A percentile compares a stretch with the other conserved stretches of the same genome.
phyloP scores from a whole-genome alignment of 768 basidiomycete genomes.

The Boletus sp. region DNA sequence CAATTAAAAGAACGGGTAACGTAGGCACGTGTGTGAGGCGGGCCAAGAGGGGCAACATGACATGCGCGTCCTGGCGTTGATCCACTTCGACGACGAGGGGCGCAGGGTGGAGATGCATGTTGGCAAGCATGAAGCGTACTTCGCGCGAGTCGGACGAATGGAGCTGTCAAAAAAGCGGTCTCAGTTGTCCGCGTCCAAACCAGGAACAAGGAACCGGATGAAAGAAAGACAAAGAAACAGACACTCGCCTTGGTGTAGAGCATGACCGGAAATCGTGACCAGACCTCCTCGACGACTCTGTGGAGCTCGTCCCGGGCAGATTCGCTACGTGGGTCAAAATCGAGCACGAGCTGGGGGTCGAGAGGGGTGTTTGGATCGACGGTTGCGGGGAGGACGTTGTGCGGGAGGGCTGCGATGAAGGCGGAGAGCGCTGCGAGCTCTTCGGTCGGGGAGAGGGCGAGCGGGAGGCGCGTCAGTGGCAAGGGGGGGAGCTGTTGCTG shows the following conservation, averaged over 20 bases:
- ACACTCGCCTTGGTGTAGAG: slow-evolving; percentile 65
- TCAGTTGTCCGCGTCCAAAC: slow-evolving; percentile 5
- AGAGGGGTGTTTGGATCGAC: slow-evolving; percentile 65
- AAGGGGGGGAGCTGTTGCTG: slow-evolving; percentile 7
- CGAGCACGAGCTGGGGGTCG: slow-evolving; percentile 79
- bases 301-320: slow-evolving; percentile 60
- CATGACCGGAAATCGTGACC: slow-evolving; percentile 72
- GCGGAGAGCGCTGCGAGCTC: slow-evolving; percentile 75
- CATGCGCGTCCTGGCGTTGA: slow-evolving; percentile 64
- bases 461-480: slow-evolving; percentile 32
- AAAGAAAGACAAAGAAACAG: not conserved
- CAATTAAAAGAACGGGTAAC: slow-evolving; percentile 68
- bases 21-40: slow-evolving; percentile 56
- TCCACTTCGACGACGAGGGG: slow-evolving; percentile 74
- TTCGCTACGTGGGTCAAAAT: slow-evolving; percentile 73
- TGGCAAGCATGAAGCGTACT: slow-evolving; percentile 55
- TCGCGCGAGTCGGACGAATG: slow-evolving; percentile 68
- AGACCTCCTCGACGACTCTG: slow-evolving; percentile 61
- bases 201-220: not conserved
- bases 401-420: slow-evolving; percentile 70
- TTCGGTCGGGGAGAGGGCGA: slow-evolving; percentile 50
- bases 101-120: slow-evolving; percentile 56
- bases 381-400: slow-evolving; percentile 68
- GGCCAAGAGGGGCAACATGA: slow-evolving; percentile 58
- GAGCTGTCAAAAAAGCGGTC: slow-evolving; percentile 36